These are phyloP conservation scores for Conticribra weissflogii DNA, from an alignment of 108 stramenopile species.

Conservation along the genomic window DNA sequence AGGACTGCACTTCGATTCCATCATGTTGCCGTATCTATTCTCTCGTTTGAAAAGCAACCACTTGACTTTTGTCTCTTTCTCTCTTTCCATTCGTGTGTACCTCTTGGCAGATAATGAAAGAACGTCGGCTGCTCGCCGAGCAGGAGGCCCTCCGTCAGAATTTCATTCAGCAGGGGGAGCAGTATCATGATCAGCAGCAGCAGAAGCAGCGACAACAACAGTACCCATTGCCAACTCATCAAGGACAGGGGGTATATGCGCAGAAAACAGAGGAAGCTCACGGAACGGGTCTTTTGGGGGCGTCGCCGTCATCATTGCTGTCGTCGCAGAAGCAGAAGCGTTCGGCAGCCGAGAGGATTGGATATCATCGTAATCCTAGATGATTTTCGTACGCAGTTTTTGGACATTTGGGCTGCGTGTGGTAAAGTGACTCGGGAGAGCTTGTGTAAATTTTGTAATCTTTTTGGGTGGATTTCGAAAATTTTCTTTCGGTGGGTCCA, in stretches of 20 bases:
- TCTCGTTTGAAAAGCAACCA: no score
- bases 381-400: no score
- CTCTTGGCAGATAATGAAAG: conserved; percentile 34
- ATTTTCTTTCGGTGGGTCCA: no score
- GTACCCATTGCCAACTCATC: no score
- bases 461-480: no score
- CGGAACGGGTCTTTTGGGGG: conserved; percentile 15
- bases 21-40: no score
- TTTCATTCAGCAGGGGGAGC: not conserved
- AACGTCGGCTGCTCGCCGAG: conserved; percentile 31
- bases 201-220: conserved; percentile 12
- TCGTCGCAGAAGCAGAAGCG: conserved; percentile 35
- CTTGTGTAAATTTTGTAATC: no score
- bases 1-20: no score
- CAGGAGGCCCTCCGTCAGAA: conserved; percentile 20
- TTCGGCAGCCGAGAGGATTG: conserved; percentile 37
- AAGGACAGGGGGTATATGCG: not conserved
- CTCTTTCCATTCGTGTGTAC: not conserved
- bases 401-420: no score
- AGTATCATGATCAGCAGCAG: conserved; percentile 6
- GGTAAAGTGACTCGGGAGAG: no score
- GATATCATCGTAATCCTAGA: conserved; percentile 17
- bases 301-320: conserved; percentile 26
- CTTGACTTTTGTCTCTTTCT: no score
- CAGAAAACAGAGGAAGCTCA: not conserved